These are phyloP conservation scores for Emergomyces pasteurianus DNA, from an alignment of 2,329 filamentous ascomycete species.

Conservation along the genomic window DNA sequence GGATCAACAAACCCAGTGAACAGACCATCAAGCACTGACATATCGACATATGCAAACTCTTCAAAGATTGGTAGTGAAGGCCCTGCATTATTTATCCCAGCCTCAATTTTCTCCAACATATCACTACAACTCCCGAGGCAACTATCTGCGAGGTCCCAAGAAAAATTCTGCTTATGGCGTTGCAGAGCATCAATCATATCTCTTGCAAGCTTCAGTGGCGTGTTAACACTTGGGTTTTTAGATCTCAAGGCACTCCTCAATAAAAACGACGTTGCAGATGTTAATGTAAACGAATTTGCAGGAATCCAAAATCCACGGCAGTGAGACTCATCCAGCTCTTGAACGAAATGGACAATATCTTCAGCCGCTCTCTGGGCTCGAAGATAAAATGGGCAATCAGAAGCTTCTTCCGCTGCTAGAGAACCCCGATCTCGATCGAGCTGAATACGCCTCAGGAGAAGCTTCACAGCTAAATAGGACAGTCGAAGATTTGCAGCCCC, in stretches of 20 bases:
- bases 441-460: conserved; percentile 38
- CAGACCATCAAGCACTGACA: conserved; percentile 3
- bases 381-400: conserved; percentile 24
- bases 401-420: conserved; percentile 5
- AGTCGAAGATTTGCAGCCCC: conserved; percentile 43
- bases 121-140: conserved; percentile 39
- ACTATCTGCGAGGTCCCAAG: conserved; percentile 42
- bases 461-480: conserved; percentile 37
- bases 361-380: conserved; percentile 36
- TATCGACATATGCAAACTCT: not conserved
- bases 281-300: conserved; percentile 37
- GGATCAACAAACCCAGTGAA: conserved; percentile 2
- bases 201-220: conserved; percentile 33
- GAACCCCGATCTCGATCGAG: conserved; percentile 30
- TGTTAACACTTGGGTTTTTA: conserved; percentile 27
- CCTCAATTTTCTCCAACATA: conserved; percentile 32
- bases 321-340: conserved; percentile 34
- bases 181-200: conserved; percentile 32
- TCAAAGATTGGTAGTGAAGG: conserved; percentile 2
- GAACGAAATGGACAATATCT: conserved; percentile 38
- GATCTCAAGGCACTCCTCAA: conserved; percentile 38
- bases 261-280: conserved; percentile 40
- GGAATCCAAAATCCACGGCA: conserved; percentile 42
- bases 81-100: not conserved
- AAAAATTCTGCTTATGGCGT: conserved; percentile 26